A percentile compares a stretch with the other conserved stretches of the same genome.
phyloP scores from a whole-genome alignment of 768 basidiomycete genomes.

The Boletus rufocinnamomeus region DNA sequence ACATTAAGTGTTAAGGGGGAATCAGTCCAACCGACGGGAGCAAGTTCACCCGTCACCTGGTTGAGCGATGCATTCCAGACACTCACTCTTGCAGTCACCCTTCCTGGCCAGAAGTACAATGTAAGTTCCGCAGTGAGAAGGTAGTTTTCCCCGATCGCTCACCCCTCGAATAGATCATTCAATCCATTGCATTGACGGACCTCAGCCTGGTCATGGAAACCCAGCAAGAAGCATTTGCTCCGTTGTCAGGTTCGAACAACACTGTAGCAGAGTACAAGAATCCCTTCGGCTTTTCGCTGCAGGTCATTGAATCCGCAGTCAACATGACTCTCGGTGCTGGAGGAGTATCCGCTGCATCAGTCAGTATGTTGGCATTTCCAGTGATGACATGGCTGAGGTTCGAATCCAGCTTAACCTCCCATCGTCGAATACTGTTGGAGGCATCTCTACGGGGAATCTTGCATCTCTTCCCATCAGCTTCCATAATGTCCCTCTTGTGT shows the following conservation, averaged over 20 bases:
- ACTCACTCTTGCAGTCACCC: constrained; percentile 56
- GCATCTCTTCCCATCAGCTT: constrained; percentile 61
- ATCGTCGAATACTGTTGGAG: constrained; percentile 48
- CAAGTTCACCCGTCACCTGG: constrained; percentile 56
- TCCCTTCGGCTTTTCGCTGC: constrained; percentile 75
- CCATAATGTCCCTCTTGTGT: constrained; percentile 53
- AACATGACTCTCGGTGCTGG: constrained; percentile 51
- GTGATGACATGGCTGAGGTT: background rate
- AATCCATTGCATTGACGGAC: constrained; percentile 62
- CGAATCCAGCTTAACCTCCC: constrained; percentile 52
- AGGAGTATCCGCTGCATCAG: constrained; percentile 55
- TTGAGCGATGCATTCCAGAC: constrained; percentile 71
- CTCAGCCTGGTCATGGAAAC: constrained; percentile 54
- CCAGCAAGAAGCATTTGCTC: constrained; percentile 56
- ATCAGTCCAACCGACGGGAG: constrained; percentile 59
- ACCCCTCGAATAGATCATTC: constrained; percentile 48
- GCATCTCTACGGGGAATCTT: constrained; percentile 70
- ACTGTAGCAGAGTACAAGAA: constrained; percentile 65
- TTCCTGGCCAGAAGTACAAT: constrained; percentile 61
- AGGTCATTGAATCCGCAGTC: constrained; percentile 58
- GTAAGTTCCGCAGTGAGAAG: constrained; percentile 32
- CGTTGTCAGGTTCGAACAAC: constrained; percentile 55
- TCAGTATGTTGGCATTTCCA: constrained; percentile 29
- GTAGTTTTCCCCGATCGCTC: background rate
- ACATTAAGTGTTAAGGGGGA: constrained; percentile 60